Evolutionary conservation across 2,329 filamentous ascomycete genomes (phyloP).

Genomic region (Sclerotiophoma versabilis): DNA sequence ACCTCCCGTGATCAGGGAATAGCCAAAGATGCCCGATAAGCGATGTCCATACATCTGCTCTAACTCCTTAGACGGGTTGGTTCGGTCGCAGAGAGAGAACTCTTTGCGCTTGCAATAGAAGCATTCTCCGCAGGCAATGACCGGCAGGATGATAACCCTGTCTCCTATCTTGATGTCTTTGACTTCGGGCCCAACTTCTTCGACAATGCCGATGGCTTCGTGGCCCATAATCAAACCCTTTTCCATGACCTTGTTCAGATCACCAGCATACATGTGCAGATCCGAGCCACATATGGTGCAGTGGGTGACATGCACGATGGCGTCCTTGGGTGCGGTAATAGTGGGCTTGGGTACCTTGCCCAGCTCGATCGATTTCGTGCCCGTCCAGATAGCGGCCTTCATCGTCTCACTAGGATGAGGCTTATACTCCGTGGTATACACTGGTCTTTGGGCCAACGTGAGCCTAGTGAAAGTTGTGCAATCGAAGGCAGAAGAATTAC

Average conservation of each 20-base stretch:
- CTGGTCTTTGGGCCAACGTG: no score
- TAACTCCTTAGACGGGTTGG: slow-evolving; percentile 4
- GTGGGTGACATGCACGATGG: slow-evolving; percentile 48
- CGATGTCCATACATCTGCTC: slow-evolving; percentile 12
- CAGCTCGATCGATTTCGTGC: slow-evolving; percentile 4
- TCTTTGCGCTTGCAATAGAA: slow-evolving; percentile 13
- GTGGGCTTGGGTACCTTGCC: slow-evolving; percentile 39
- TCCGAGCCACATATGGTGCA: slow-evolving; percentile 44
- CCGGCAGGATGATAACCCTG: slow-evolving; percentile 24
- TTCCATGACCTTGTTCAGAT: slow-evolving; percentile 68
- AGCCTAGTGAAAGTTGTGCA: no score
- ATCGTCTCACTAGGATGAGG: slow-evolving; percentile 11
- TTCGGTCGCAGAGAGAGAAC: slow-evolving; percentile 10
- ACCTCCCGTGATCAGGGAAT: slow-evolving; percentile 11
- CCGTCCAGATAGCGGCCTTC: slow-evolving; percentile 11
- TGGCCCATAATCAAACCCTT: slow-evolving; percentile 69
- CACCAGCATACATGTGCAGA: slow-evolving; percentile 51
- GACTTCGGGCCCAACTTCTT: slow-evolving; percentile 80
- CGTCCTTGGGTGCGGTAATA: slow-evolving; percentile 44
- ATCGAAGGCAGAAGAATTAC: no score
- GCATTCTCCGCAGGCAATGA: slow-evolving; percentile 23
- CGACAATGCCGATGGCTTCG: slow-evolving; percentile 80
- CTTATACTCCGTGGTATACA: background rate
- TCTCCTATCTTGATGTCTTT: slow-evolving; percentile 79
- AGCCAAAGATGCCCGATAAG: slow-evolving; percentile 14